Percentiles rank a stretch among this genome's conserved stretches.
phyloP scores from a whole-genome alignment of 352 stramenopile genomes.

The Pythium dissotocum region DNA sequence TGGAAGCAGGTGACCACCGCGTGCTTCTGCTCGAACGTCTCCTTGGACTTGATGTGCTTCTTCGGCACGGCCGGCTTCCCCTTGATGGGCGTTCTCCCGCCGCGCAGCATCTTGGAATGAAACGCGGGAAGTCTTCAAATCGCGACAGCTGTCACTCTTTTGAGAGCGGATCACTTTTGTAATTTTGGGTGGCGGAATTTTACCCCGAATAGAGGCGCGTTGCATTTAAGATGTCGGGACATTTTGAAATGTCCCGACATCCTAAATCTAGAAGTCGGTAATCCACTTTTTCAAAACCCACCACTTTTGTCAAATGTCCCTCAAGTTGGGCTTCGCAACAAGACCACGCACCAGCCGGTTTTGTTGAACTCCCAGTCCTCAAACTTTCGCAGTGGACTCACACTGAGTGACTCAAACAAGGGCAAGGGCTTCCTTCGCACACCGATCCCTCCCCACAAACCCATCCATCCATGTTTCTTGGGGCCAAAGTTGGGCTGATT shows the following conservation, averaged over 20 bases:
- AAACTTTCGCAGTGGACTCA: no score
- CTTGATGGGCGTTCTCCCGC: background rate
- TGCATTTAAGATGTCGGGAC: conserved; percentile 7
- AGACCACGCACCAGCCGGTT: no score
- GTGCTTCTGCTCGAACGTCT: background rate
- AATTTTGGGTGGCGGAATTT: background rate
- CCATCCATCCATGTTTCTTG: no score
- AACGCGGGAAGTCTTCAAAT: background rate
- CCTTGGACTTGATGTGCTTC: background rate
- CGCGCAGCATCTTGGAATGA: background rate
- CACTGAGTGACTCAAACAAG: no score
- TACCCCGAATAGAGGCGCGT: background rate
- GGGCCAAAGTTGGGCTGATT: no score
- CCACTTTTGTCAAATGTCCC: no score
- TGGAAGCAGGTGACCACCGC: background rate
- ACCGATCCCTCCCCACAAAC: no score
- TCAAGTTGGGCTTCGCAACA: no score
- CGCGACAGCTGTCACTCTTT: background rate
- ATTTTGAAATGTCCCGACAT: background rate
- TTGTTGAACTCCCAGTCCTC: no score
- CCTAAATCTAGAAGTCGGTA: conserved; percentile 7
- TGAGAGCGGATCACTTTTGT: background rate
- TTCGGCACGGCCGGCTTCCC: background rate
- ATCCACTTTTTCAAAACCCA: no score
- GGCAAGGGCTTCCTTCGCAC: no score